Evolutionary conservation across 148 eudicot species (phyloP).

Genomic region (Camellia granthamiana): DNA sequence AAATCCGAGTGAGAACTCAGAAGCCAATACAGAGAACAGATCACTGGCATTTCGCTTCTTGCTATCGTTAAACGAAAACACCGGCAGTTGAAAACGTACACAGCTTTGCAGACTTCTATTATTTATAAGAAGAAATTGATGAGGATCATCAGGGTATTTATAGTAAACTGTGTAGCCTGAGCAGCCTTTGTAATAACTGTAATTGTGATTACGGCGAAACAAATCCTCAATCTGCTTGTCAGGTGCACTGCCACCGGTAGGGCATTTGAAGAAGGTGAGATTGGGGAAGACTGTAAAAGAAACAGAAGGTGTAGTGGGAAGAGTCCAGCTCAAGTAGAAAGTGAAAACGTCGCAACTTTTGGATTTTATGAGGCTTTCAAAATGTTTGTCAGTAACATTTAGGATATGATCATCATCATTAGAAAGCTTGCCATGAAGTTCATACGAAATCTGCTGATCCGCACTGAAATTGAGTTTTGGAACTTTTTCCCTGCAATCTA

Average conservation of each 20-base stretch:
- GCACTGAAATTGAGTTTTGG: background rate
- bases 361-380: background rate
- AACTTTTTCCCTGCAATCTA: background rate
- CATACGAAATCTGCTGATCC: background rate
- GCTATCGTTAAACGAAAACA: background rate
- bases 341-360: background rate
- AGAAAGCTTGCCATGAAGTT: too few species aligned
- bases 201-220: too few species aligned
- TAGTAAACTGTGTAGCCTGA: too few species aligned
- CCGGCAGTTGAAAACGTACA: background rate
- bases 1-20: background rate
- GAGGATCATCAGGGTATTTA: too few species aligned
- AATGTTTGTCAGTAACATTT: too few species aligned
- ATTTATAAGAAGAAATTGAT: too few species aligned
- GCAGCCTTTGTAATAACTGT: too few species aligned
- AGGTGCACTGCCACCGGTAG: too few species aligned
- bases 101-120: too few species aligned
- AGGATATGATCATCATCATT: too few species aligned
- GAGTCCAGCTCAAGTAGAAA: background rate
- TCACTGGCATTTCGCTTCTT: background rate
- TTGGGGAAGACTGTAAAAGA: background rate
- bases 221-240: too few species aligned
- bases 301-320: background rate
- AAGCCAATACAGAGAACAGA: background rate
- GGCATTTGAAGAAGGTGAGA: too few species aligned